Conservation (phyloP, 331 rosid species). For the Rhamnella rubrinervis region DNA sequence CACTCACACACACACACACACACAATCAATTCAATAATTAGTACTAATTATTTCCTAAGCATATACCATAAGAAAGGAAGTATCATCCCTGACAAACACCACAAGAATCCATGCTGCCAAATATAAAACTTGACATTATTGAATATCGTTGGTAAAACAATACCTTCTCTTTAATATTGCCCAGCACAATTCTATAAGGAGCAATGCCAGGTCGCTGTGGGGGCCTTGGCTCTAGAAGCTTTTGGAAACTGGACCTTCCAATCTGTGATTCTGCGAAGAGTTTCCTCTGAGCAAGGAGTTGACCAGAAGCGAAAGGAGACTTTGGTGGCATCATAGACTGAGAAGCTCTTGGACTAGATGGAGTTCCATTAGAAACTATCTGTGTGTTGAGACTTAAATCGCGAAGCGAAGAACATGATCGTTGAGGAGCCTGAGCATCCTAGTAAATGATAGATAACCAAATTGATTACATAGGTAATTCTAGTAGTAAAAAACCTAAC, state of each 20-base stretch:
- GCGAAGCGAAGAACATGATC: conserved; percentile 25
- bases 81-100: conserved; percentile 15
- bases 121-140: conserved; percentile 18
- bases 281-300: conserved; percentile 60
- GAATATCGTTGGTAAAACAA: conserved; percentile 19
- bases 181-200: conserved; percentile 86
- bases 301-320: conserved; percentile 48
- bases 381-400: conserved; percentile 22
- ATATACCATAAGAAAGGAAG: conserved; percentile 2
- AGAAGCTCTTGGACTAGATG: conserved; percentile 32
- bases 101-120: conserved; percentile 7
- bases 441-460: conserved; percentile 17
- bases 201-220: conserved; percentile 71
- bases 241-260: conserved; percentile 83
- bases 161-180: conserved; percentile 84
- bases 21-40: no score
- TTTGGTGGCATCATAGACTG: conserved; percentile 34
- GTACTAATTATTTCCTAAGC: background rate
- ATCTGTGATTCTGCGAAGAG: conserved; percentile 53
- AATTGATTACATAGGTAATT: background rate
- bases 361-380: conserved; percentile 32
- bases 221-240: conserved; percentile 84
- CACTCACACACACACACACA: no score
- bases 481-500: no score
- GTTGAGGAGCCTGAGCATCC: conserved; percentile 43